A percentile compares a stretch with the other conserved stretches of the same genome.
Conservation (phyloP, 352 stramenopile species). For the Elongisporangium anandrum region DNA sequence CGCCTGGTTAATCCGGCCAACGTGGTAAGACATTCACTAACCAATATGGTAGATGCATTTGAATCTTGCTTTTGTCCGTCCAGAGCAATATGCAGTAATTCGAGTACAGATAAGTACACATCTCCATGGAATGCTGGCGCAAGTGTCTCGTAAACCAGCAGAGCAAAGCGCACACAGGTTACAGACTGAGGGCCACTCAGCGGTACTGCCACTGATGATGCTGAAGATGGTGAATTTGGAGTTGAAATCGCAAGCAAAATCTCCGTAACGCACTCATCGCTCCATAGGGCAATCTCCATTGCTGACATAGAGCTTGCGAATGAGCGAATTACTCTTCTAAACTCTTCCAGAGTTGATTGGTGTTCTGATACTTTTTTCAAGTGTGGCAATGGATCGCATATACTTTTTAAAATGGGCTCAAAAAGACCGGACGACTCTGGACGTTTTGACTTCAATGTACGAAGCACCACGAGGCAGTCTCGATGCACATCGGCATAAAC, state of each 20-base stretch:
- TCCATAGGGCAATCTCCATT: constrained; percentile 33
- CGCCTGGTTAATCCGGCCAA: constrained; percentile 28
- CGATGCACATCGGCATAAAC: background rate
- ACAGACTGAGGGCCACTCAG: constrained; percentile 9
- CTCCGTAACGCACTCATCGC: constrained; percentile 55
- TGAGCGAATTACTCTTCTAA: constrained; percentile 11
- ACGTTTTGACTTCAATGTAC: no score
- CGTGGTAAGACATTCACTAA: constrained; percentile 39
- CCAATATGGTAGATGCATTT: constrained; percentile 12
- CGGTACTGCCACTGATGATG: constrained; percentile 5
- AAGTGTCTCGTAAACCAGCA: constrained; percentile 47
- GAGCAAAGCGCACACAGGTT: constrained; percentile 45
- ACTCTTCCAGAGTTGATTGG: constrained; percentile 1
- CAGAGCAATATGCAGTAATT: constrained; percentile 40
- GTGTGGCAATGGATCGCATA: background rate
- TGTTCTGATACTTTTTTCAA: background rate
- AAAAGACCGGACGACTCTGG: background rate
- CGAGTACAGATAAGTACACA: constrained; percentile 50
- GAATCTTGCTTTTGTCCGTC: constrained; percentile 29
- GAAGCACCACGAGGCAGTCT: background rate
- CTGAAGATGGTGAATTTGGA: constrained; percentile 1
- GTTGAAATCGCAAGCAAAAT: constrained; percentile 36
- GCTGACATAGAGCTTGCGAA: constrained; percentile 27
- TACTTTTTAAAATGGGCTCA: background rate
- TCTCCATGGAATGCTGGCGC: constrained; percentile 48